Evolutionary conservation across 805 yeast species (phyloP), one percentile per base, ranked within the genome.

Genomic region (Candida railenensis): DNA sequence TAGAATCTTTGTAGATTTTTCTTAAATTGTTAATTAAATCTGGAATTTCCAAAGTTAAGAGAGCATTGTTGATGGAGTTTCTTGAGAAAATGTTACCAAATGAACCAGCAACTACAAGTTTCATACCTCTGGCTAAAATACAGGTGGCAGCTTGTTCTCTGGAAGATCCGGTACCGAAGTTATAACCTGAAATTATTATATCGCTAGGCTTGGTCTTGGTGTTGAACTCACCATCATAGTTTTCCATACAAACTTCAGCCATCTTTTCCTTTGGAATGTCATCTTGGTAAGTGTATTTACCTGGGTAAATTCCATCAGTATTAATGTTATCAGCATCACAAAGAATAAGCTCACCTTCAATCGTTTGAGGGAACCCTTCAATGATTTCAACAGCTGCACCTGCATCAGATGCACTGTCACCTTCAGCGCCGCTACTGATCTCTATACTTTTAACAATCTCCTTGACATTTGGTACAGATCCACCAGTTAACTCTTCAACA

Each of bases 91-190:
- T 94, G 74, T 94, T 95, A 60, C 97, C 96, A 62, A 94, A 94
- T 1, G 98, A 92, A 30, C 99, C 99, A 12, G 97, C 87, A 48
- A 95, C 96, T 19, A 94, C 96, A 54, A 94, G 74, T 55, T 83
- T 82, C 78, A 94, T 89, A 53, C 90, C 98, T 59, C 95, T 82
- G 37, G 99, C 98, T 54, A 94, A 76, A 49, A 94, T 86, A 19
- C 96, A 91, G n/a, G 99, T 94, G 30, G 99, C 99, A 3, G 99
- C 99, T 73, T 94, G 99, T 66, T 94, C 99, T 71, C 99, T 83
- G 21, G 97, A 89, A 7, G 97, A 91, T 40, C 99, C 99, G 9
- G 99, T 94, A 57, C 99, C 99, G 64, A 94, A 94, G 66, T 94
- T 94, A 76, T 73, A 94, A 15, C 99, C 99, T 47, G 91, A 82